These are phyloP conservation scores for Pseudogymnoascus sp. DNA, from an alignment of 2,329 filamentous ascomycete genomes.

Conservation along the genomic window DNA sequence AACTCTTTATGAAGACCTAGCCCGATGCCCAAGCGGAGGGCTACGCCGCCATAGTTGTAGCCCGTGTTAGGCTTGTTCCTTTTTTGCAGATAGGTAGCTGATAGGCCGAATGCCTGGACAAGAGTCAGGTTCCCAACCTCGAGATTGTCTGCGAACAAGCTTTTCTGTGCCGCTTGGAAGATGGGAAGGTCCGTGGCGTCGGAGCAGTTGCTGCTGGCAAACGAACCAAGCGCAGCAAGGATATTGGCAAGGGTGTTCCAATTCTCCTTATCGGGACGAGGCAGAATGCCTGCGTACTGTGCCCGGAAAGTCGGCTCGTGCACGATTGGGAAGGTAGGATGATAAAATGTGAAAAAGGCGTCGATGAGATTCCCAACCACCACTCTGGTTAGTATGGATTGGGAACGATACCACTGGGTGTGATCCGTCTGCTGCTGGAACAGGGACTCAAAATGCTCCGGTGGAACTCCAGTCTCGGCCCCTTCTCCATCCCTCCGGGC, in stretches of 20 bases:
- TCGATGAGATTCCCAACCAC: constrained; percentile 23
- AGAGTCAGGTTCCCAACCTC: constrained; percentile 38
- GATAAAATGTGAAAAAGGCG: constrained; percentile 36
- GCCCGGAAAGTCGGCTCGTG: constrained; percentile 36
- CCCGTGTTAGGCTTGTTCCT: constrained; percentile 42
- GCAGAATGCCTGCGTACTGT: constrained; percentile 16
- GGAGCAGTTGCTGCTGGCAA: constrained; percentile 12
- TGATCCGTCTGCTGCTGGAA: constrained; percentile 6
- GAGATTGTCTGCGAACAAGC: constrained; percentile 35
- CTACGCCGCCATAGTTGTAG: constrained; percentile 77
- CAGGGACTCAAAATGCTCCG: background rate
- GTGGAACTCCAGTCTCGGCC: background rate
- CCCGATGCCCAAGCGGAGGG: constrained; percentile 72
- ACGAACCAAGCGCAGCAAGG: constrained; percentile 17
- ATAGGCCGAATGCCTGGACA: constrained; percentile 37
- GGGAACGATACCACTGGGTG: constrained; percentile 1
- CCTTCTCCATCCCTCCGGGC: background rate
- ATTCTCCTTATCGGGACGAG: constrained; percentile 13
- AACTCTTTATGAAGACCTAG: constrained; percentile 35
- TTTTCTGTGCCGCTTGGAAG: constrained; percentile 13
- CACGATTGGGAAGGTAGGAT: constrained; percentile 37
- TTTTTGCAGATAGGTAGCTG: constrained; percentile 43
- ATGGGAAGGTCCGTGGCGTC: constrained; percentile 11
- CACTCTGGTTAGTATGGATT: constrained; percentile 1
- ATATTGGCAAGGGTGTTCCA: constrained; percentile 18